Evolutionary conservation across 371 early-diverging fungal genomes (phyloP), one percentile per base, ranked within the genome.

Genomic region (Mortierella sp.): DNA sequence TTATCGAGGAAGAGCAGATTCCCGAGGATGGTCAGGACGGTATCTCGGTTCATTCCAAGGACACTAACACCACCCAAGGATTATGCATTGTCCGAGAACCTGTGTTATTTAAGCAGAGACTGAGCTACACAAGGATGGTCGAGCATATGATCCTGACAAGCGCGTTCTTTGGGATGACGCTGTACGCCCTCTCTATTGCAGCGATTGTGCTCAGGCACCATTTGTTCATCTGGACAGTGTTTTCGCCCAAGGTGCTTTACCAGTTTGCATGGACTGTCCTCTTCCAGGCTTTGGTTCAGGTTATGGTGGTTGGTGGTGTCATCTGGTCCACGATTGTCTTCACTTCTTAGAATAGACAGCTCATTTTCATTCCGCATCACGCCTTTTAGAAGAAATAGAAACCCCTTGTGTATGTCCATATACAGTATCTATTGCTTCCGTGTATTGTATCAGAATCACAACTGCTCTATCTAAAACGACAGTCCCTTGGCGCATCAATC

Each of bases 221-320:
- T 78, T 84, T 96, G 65, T 96, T 96, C 84, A 94, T 96, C 58
- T 96, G 96, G 96, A 95, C 96, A 0, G 96, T 96, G 16, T 96
- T 96, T 81, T 95, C 96, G 60, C 96, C 96, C 31, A 95, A 95
- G 76, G 94, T 94, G 70, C 88, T 96, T 70, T 96, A 95, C 87
- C 95, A 95, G 83, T 87, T 94, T 24, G 91, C 92, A 19, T 96
- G 96, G 95, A 91, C 89, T 2, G 81, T 88, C 14, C 73, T 92
- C 3, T 91, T 86, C 79, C 92, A 92, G 73, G 31, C 72, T 4
- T 44, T 77, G 1, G 70, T 82, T 0, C 86, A 86, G 47, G 80
- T 82, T 28, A 8, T 82, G 10, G 44, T 71, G 3, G 72, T 82
- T 52, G 85, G 85, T 2, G 73, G 26, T 19, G 78, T 58, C 13